Evolutionary conservation across 2,329 filamentous ascomycete genomes (phyloP).

Genomic region (Alternaria brassicae): DNA sequence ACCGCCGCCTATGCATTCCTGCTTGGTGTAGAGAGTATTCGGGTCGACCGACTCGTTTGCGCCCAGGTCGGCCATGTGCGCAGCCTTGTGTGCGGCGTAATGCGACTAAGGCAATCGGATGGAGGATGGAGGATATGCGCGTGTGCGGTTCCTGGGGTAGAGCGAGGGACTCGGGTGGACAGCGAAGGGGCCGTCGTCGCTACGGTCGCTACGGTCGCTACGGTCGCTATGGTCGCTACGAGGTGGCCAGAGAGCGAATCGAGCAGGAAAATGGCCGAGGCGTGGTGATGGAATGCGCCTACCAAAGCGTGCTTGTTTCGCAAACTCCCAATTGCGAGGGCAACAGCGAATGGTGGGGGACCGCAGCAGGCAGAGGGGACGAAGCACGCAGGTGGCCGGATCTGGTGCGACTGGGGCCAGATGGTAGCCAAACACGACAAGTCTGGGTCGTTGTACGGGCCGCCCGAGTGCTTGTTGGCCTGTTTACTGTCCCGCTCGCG

Average conservation of each 20-base stretch:
- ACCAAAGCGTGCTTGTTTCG: conserved; percentile 19
- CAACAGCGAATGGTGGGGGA: conserved; percentile 23
- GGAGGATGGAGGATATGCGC: not conserved
- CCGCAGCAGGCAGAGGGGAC: not conserved
- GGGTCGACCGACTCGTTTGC: conserved; percentile 73
- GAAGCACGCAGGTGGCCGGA: not conserved
- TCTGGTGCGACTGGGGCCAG: not conserved
- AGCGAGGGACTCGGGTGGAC: conserved; percentile 6
- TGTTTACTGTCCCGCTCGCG: conserved; percentile 20
- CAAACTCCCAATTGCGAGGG: conserved; percentile 29
- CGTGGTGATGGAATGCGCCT: conserved; percentile 6
- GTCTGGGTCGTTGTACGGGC: conserved; percentile 3
- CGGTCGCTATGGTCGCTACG: not conserved
- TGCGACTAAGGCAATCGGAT: not conserved
- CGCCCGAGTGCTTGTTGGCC: not conserved
- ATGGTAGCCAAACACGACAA: not conserved
- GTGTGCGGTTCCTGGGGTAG: conserved; percentile 1
- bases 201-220: not conserved
- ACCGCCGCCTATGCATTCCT: conserved; percentile 77
- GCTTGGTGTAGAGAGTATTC: conserved; percentile 88
- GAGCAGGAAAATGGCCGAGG: conserved; percentile 1
- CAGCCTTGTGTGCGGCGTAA: not conserved
- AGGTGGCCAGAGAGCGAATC: conserved; percentile 7
- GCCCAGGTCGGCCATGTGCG: conserved; percentile 28
- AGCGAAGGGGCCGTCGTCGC: conserved; percentile 11